Evolutionary conservation across 2,329 filamentous ascomycete species (phyloP), one percentile per base, ranked within the genome.

Genomic region (Paraconiothyrium sp.): DNA sequence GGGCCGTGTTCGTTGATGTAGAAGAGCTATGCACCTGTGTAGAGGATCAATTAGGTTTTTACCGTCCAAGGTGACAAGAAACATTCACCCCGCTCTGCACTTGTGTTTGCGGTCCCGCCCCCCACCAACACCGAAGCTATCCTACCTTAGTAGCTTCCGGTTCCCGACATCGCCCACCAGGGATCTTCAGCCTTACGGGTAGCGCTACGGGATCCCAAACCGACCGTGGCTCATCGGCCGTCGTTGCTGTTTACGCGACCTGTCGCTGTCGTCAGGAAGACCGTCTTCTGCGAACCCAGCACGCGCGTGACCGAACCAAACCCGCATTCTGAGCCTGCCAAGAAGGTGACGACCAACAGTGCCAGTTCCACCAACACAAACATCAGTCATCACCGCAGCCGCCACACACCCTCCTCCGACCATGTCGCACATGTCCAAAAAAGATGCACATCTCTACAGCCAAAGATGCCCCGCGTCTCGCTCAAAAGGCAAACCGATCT

Each of bases 391-490:
- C 39, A 60, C 20, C 48, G 14, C 39, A 41, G 43, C 43, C 43
- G 43, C 43, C 43, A 46, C 43, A 8, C 41, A 20, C 7, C 16
- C 11, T 52, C 13, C 49, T 39, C 52, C 44, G 52, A 54, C 62
- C 60, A 55, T 55, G 52, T 55, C 52, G 52, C 52, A 55, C 60
- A 73, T 76, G 69, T 70, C 75, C n/a, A 69, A 69, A 41, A 81
- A 82, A 77, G 89, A 93, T 67, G 84, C 87, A 9, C 81, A 89
- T 65, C 86, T 97, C 14, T 97, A 97, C 79, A 93, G 93, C 73
- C 86, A 90, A 14, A 22, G 46, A 56, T 87, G 88, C 41, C 82
- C 86, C 11, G 94, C 93, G 78, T 62, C 76, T 75, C 69, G 70
- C 59, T 61, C 66, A 35, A 79, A 81, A 70, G 86, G 86, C 73